Evolutionary conservation across 2,329 filamentous ascomycete genomes (phyloP).

Genomic region (Paraconiothyrium sp.): DNA sequence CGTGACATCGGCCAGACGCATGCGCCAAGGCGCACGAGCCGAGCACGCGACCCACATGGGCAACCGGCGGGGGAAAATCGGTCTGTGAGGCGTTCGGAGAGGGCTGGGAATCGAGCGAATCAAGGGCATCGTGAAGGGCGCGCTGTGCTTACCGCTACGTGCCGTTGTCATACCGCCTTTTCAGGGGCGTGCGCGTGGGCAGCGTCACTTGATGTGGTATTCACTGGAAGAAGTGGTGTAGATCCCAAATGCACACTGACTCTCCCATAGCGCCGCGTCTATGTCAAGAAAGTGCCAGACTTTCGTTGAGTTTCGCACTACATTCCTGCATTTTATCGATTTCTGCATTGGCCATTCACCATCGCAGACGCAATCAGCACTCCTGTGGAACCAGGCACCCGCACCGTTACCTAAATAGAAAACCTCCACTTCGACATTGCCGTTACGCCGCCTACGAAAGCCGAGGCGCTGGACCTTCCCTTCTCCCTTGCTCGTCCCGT

Average conservation of each 20-base stretch:
- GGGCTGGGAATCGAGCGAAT: too few relatives aligned
- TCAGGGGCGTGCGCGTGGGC: background rate
- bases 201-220: background rate
- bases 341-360: too few relatives aligned
- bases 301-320: too few relatives aligned
- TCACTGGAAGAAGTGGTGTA: too few relatives aligned
- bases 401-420: background rate
- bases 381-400: background rate
- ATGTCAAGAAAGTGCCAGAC: too few relatives aligned
- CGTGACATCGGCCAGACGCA: slow-evolving; percentile 13
- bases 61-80: background rate
- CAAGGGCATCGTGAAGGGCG: too few relatives aligned
- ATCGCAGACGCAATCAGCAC: too few relatives aligned
- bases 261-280: too few relatives aligned
- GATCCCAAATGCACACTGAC: too few relatives aligned
- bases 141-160: background rate
- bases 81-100: slow-evolving; percentile 4
- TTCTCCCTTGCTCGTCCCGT: background rate
- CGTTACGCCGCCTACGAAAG: background rate
- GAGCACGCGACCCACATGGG: background rate
- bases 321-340: too few relatives aligned
- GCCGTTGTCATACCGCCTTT: slow-evolving; percentile 5
- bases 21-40: background rate
- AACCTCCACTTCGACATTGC: background rate
- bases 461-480: slow-evolving; percentile 7